A percentile compares a stretch with the other conserved stretches of the same genome.
Evolutionary conservation across 768 basidiomycete species (phyloP).

Genomic region (Kwoniella dejecticola): DNA sequence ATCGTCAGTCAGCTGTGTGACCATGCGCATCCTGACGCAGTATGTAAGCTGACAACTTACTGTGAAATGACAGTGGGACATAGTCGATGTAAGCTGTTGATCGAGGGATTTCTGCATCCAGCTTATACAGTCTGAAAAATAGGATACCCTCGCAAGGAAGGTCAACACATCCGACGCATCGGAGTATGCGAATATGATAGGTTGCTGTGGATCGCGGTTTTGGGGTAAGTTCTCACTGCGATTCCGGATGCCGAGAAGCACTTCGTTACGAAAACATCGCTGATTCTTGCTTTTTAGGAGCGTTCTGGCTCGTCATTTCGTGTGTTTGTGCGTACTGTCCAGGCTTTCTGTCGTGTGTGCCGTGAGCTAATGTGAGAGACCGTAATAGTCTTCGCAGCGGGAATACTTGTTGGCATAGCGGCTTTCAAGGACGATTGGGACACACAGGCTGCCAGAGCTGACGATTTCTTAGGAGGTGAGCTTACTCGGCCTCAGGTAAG

Average conservation of each 20-base stretch:
- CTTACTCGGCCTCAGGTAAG: too few species aligned
- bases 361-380: conserved; percentile 7
- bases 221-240: conserved; percentile 55
- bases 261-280: neutral
- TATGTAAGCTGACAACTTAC: neutral
- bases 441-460: conserved; percentile 43
- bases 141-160: conserved; percentile 55
- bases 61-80: conserved; percentile 48
- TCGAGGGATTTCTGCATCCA: neutral
- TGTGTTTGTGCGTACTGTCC: conserved; percentile 33
- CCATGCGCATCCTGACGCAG: neutral
- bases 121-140: neutral
- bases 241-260: too few species aligned
- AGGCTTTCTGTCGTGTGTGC: neutral
- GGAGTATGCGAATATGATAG: conserved; percentile 54
- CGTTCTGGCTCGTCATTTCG: conserved; percentile 53
- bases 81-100: conserved; percentile 49
- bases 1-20: conserved; percentile 33
- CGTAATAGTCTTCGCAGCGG: conserved; percentile 52
- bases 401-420: conserved; percentile 52
- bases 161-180: conserved; percentile 55
- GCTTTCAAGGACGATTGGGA: conserved; percentile 50
- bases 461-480: conserved; percentile 52
- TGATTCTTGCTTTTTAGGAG: conserved; percentile 24
- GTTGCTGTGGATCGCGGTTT: conserved; percentile 52